A percentile compares a stretch with the other conserved stretches of the same genome.
Conservation (phyloP, 2,329 filamentous ascomycete genomes). For the Pyrenophora seminiperda region DNA sequence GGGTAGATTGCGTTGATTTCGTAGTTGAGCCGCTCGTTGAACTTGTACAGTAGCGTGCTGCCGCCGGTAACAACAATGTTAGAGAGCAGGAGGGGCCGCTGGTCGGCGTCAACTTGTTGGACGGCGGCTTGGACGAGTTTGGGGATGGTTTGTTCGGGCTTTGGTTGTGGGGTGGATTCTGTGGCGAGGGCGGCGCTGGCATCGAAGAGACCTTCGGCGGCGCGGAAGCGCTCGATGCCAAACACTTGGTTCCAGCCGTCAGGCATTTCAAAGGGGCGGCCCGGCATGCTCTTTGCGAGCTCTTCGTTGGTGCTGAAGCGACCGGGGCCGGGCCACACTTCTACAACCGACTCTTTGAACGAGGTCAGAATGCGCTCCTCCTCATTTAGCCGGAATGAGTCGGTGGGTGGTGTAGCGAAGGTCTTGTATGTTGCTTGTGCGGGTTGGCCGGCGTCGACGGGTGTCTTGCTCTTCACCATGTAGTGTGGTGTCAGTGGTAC, state of each 20-base stretch:
- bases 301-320: slow-evolving; percentile 75
- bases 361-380: slow-evolving; percentile 93
- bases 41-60: slow-evolving; percentile 83
- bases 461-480: slow-evolving; percentile 82
- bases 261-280: slow-evolving; percentile 93
- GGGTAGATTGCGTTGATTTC: slow-evolving; percentile 85
- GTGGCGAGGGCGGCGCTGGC: slow-evolving; percentile 71
- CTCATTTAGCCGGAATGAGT: slow-evolving; percentile 80
- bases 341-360: slow-evolving; percentile 97
- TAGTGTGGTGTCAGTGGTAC: slow-evolving; percentile 84
- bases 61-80: slow-evolving; percentile 95
- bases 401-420: slow-evolving; percentile 65
- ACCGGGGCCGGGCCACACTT: slow-evolving; percentile 85
- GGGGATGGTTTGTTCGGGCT: slow-evolving; percentile 79
- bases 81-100: slow-evolving; percentile 78
- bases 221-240: slow-evolving; percentile 82
- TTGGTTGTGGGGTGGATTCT: slow-evolving; percentile 58
- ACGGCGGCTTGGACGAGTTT: slow-evolving; percentile 80
- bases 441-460: slow-evolving; percentile 83
- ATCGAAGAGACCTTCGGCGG: slow-evolving; percentile 90
- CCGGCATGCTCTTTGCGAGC: slow-evolving; percentile 71
- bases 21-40: slow-evolving; percentile 86
- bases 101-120: slow-evolving; percentile 82
- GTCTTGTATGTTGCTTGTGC: slow-evolving; percentile 76
- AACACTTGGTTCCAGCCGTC: slow-evolving; percentile 97